A percentile compares a stretch with the other conserved stretches of the same genome.
Evolutionary conservation across 108 stramenopile species (phyloP).

Genomic region (Craspedostauros australis): DNA sequence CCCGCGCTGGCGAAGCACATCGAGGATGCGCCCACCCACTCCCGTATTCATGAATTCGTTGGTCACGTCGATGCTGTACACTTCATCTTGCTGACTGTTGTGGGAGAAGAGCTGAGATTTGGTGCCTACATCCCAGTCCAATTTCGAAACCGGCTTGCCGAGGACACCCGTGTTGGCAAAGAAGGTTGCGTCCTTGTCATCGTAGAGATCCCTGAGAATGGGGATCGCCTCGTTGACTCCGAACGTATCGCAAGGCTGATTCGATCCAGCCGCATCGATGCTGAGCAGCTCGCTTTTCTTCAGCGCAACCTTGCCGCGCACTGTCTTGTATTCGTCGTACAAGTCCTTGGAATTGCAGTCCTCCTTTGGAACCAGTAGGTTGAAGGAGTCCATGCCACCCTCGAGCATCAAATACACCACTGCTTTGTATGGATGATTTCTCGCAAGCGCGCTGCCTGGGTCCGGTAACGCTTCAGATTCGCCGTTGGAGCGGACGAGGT

Average conservation of each 20-base stretch:
- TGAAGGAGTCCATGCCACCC: conserved; percentile 54
- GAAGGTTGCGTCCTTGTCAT: conserved; percentile 51
- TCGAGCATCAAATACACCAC: too few species aligned
- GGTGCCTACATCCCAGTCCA: conserved; percentile 4
- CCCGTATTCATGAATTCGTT: conserved; percentile 4
- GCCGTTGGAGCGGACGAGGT: not conserved
- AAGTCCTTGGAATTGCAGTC: conserved; percentile 1
- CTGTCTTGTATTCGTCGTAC: conserved; percentile 27
- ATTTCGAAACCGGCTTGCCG: conserved; percentile 4
- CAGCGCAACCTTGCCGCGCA: too few species aligned
- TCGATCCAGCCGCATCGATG: conserved; percentile 23
- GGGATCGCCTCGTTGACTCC: conserved; percentile 40
- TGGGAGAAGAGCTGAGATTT: conserved; percentile 49
- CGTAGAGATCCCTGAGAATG: conserved; percentile 40
- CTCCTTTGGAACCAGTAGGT: conserved; percentile 45
- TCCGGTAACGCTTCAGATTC: not conserved
- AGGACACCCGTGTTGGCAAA: conserved; percentile 60
- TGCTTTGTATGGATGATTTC: conserved; percentile 1
- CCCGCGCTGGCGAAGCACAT: conserved; percentile 36
- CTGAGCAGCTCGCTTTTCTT: too few species aligned
- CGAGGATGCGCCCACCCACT: conserved; percentile 41
- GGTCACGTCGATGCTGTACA: conserved; percentile 21
- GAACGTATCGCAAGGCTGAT: conserved; percentile 56
- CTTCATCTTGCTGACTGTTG: conserved; percentile 36
- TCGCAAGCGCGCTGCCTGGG: not conserved